Evolutionary conservation across 352 stramenopile genomes (phyloP), one percentile per base, ranked within the genome.

Genomic region (Blastocystis sp.): DNA sequence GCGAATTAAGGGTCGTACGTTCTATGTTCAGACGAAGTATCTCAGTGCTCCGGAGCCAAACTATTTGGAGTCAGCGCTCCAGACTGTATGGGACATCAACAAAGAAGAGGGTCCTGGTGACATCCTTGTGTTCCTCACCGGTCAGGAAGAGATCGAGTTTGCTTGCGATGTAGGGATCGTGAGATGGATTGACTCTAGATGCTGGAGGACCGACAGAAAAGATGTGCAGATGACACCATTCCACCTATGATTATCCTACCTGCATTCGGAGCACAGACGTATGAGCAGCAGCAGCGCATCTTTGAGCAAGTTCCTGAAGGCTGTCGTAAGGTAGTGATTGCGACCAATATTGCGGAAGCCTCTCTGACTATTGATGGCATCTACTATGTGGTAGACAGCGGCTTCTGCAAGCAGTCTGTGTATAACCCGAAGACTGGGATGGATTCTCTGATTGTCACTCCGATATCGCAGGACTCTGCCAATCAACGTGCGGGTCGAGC

Each of bases 61-160:
- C 90, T 99, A 99, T 91, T 90, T 99, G 63, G 96, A 99, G 91
- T 96, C 96, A 23, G 93, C 95, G 4, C 92, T 99, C 23, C 94
- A 98, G 29, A 99, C 96, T 43, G 97, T 99, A 0, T 98, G 99
- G 96, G 95, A 99, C 91, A 99, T 99, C 90, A 97, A 99, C 91
- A 89, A 98, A 15, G 96, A 94, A 2, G 96, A 99, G 91, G 95
- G 96, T 0, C 94, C 97, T 75, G 97, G 97, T 55, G 97, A 99
- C 91, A 98, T 99, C 82, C 92, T 99, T 26, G 91, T 99, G 0
- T 99, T 99, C 91, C 92, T 99, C 9, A 99, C 97, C 1, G 97
- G 97, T 66, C 96, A 98, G 89, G 88, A 90, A 64, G 87, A 90
- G 63, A 90, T 90, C 56, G 80, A 89, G 37, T 88, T 70, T 26